These are phyloP conservation scores for Bifiguratus adelaidae DNA, from an alignment of 192 early-diverging fungal species.

Conservation along the genomic window DNA sequence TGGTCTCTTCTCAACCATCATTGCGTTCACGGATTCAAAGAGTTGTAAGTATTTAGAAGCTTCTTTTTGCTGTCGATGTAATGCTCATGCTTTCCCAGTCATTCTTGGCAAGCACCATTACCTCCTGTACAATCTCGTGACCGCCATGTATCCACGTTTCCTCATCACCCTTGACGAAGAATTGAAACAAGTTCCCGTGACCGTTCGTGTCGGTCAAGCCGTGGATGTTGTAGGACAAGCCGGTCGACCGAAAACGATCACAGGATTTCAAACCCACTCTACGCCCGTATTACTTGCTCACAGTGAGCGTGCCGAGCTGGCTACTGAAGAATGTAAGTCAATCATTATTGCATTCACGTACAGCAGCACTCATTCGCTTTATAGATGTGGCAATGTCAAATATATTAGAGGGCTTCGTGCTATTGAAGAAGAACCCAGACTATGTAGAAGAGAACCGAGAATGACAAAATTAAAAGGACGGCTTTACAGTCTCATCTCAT, in stretches of 20 bases:
- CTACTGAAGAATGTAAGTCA: constrained; percentile 81
- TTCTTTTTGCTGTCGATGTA: background rate
- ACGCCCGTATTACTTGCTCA: constrained; percentile 95
- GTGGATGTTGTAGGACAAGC: constrained; percentile 99
- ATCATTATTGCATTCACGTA: background rate
- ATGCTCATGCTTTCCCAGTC: constrained; percentile 24
- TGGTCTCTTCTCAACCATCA: constrained; percentile 78
- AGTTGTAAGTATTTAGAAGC: constrained; percentile 39
- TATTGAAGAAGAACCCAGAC: constrained; percentile 90
- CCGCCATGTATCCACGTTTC: constrained; percentile 96
- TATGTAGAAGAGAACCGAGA: constrained; percentile 61
- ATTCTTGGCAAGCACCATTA: constrained; percentile 88
- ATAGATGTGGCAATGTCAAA: constrained; percentile 64
- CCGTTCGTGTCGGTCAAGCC: constrained; percentile 96
- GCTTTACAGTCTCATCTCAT: too few species aligned
- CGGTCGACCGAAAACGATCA: constrained; percentile 96
- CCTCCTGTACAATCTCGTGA: constrained; percentile 86
- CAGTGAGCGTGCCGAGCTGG: constrained; percentile 95
- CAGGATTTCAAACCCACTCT: constrained; percentile 97
- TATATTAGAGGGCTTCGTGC: constrained; percentile 92
- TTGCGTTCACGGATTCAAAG: constrained; percentile 88
- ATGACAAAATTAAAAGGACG: too few species aligned
- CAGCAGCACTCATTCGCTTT: background rate
- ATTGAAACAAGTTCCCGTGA: constrained; percentile 68
- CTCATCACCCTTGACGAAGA: constrained; percentile 93